Evolutionary conservation across 306 rosid genomes (phyloP).

Genomic region (Dryas drummondii): DNA sequence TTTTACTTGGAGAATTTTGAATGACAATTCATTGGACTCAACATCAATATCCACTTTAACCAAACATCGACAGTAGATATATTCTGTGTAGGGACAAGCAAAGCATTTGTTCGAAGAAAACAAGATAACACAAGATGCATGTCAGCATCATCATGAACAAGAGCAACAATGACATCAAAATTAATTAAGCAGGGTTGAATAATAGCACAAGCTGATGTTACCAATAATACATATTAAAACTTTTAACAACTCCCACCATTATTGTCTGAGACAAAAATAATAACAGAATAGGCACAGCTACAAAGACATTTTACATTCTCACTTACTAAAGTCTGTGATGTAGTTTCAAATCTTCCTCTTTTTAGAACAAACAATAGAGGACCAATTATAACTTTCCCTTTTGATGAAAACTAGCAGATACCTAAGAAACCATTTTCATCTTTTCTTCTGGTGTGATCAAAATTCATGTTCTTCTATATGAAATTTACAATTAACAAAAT

Average conservation of each 20-base stretch:
- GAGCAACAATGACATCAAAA: not conserved
- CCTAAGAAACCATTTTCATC: not conserved
- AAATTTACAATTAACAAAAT: slow-evolving; percentile 17
- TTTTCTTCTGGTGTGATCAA: slow-evolving; percentile 2
- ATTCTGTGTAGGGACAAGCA: not conserved
- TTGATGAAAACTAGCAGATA: slow-evolving; percentile 22
- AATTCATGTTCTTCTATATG: slow-evolving; percentile 22
- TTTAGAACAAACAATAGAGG: not conserved
- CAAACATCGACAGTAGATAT: not conserved
- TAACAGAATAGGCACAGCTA: not conserved
- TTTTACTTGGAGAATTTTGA: not conserved
- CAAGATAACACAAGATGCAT: not conserved
- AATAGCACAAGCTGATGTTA: not conserved
- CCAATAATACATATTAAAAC: not conserved
- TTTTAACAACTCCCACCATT: not conserved
- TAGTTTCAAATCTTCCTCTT: slow-evolving; percentile 15
- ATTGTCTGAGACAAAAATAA: slow-evolving; percentile 5
- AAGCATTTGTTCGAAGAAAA: not conserved
- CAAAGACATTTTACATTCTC: not conserved
- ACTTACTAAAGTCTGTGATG: not conserved
- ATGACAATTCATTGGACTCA: not conserved
- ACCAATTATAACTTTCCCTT: not conserved
- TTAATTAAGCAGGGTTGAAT: not conserved
- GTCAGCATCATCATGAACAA: not conserved
- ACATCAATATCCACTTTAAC: not conserved